These are phyloP conservation scores for Mycogone perniciosa DNA, from an alignment of 2,329 filamentous ascomycete genomes.

Conservation along the genomic window DNA sequence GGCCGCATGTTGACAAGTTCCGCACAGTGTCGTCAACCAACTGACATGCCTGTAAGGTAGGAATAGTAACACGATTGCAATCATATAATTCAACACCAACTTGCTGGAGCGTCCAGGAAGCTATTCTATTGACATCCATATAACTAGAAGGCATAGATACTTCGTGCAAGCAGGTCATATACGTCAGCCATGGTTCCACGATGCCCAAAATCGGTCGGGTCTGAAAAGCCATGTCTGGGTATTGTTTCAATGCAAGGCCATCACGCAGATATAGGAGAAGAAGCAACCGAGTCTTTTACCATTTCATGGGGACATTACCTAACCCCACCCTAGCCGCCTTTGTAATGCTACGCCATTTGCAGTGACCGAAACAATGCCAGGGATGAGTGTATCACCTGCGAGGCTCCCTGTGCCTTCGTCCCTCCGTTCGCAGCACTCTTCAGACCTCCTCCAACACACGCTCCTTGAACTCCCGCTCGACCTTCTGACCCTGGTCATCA, in stretches of 20 bases:
- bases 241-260: background rate
- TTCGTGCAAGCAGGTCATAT: too few relatives aligned
- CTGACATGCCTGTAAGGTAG: too few relatives aligned
- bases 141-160: too few relatives aligned
- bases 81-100: too few relatives aligned
- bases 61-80: too few relatives aligned
- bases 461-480: slow-evolving; percentile 99
- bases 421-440: slow-evolving; percentile 36
- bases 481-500: slow-evolving; percentile 97
- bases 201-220: background rate
- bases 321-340: slow-evolving; percentile 33
- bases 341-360: slow-evolving; percentile 39
- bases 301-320: slow-evolving; percentile 35
- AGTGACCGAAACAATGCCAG: slow-evolving; percentile 38
- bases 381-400: slow-evolving; percentile 28
- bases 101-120: background rate
- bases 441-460: slow-evolving; percentile 89
- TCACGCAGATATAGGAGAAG: slow-evolving; percentile 5
- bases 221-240: background rate
- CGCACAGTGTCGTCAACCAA: too few relatives aligned
- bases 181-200: background rate
- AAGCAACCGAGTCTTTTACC: slow-evolving; percentile 28
- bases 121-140: background rate
- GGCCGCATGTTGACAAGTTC: too few relatives aligned
- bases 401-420: slow-evolving; percentile 27